These are phyloP conservation scores for Solanum chmielewskii DNA, from an alignment of 257 asterid species.

Conservation along the genomic window DNA sequence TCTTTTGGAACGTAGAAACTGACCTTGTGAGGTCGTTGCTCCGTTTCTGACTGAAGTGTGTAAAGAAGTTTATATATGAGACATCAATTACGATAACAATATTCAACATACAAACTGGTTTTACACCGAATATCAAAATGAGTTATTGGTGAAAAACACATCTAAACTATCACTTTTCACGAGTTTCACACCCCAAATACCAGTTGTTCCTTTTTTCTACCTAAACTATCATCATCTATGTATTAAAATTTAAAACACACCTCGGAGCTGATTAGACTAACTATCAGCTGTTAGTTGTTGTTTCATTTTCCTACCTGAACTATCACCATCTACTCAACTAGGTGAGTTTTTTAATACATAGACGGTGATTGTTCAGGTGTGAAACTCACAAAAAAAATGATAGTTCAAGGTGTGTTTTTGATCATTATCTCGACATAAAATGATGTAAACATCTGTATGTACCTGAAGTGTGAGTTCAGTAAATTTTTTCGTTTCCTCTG, in stretches of 20 bases:
- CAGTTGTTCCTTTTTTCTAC: neutral
- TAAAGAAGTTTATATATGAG: neutral
- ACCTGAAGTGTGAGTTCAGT: constrained; percentile 86
- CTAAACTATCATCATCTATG: neutral
- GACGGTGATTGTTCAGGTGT: neutral
- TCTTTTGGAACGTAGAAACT: constrained; percentile 79
- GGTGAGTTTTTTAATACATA: neutral
- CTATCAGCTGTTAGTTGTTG: neutral
- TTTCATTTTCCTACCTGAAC: neutral
- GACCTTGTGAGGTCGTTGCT: constrained; percentile 85
- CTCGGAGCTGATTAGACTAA: neutral
- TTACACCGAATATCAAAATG: neutral
- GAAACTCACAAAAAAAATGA: neutral
- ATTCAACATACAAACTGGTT: neutral
- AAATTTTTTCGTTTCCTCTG: constrained; percentile 64
- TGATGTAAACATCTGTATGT: constrained; percentile 1
- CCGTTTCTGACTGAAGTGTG: constrained; percentile 76
- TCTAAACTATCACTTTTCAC: neutral
- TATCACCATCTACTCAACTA: neutral
- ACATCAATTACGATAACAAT: neutral
- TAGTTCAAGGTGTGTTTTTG: neutral
- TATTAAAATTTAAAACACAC: neutral
- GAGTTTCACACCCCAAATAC: neutral
- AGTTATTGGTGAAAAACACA: neutral
- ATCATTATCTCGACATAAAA: neutral